phyloP scores from a whole-genome alignment of 441 rosid genomes.

The Syzygium malaccense region DNA sequence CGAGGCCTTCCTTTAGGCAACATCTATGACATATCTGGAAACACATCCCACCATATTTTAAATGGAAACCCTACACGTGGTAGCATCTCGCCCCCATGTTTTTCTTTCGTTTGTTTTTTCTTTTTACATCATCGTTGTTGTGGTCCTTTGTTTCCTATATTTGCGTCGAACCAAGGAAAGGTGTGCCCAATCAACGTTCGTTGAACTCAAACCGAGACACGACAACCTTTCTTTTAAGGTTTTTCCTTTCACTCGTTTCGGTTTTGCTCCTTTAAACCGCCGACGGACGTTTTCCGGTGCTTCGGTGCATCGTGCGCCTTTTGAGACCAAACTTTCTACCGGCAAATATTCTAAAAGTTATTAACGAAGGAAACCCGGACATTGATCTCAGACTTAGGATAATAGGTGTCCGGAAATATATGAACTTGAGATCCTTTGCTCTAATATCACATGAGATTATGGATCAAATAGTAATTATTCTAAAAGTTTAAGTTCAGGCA shows the following conservation, averaged over 20 bases:
- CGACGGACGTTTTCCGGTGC: background rate
- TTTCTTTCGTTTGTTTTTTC: background rate
- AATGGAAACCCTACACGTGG: background rate
- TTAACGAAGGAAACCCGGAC: background rate
- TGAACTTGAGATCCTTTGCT: background rate
- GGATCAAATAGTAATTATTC: accelerated
- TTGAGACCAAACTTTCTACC: background rate
- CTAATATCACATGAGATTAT: background rate
- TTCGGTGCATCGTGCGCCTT: background rate
- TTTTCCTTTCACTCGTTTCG: background rate
- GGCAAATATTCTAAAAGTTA: background rate
- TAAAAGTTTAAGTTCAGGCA: background rate
- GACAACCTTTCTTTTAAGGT: background rate
- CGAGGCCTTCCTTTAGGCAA: background rate
- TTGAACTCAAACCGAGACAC: background rate
- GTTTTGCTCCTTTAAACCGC: background rate
- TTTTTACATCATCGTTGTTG: background rate
- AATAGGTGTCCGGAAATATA: accelerated
- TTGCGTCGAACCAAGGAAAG: background rate
- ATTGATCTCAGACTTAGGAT: background rate
- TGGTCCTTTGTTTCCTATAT: background rate
- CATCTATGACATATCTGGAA: background rate
- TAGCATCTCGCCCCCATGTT: background rate
- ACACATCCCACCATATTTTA: background rate
- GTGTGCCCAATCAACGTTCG: background rate